Conservation (phyloP, 1,139 yeast genomes). For the Taphrina sp. region DNA sequence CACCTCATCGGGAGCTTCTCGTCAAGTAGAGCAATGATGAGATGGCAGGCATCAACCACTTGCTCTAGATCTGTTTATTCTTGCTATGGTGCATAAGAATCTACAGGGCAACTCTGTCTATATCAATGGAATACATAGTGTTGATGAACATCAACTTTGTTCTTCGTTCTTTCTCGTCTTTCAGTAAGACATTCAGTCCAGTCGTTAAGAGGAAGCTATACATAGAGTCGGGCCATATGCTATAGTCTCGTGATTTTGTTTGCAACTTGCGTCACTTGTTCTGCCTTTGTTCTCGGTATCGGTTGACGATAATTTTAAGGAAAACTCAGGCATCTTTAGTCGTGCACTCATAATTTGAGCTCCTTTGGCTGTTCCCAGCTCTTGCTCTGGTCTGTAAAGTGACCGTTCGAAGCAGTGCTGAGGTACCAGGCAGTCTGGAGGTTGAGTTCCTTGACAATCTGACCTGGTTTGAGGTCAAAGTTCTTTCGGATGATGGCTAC, state of each 20-base stretch:
- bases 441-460: constrained; percentile 90
- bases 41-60: no score
- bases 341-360: constrained; percentile 71
- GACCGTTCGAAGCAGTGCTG: constrained; percentile 99
- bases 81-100: no score
- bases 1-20: no score
- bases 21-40: no score
- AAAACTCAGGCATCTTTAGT: no score
- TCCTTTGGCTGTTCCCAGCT: constrained; percentile 98
- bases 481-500: constrained; percentile 86
- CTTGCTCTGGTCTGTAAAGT: constrained; percentile 98
- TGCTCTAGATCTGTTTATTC: no score
- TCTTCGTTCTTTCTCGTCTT: no score
- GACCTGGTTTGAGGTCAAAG: constrained; percentile 99
- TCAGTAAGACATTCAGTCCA: no score
- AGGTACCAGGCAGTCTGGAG: constrained; percentile 98
- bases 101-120: no score
- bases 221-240: no score
- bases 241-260: background rate
- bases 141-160: no score
- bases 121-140: no score
- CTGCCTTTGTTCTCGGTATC: background rate
- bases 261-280: background rate
- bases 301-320: constrained; percentile 14
- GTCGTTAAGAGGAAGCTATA: constrained; percentile 18